A percentile compares a stretch with the other conserved stretches of the same genome.
phyloP scores from a whole-genome alignment of 2,329 filamentous ascomycete species.

The Neospermospora avenae region DNA sequence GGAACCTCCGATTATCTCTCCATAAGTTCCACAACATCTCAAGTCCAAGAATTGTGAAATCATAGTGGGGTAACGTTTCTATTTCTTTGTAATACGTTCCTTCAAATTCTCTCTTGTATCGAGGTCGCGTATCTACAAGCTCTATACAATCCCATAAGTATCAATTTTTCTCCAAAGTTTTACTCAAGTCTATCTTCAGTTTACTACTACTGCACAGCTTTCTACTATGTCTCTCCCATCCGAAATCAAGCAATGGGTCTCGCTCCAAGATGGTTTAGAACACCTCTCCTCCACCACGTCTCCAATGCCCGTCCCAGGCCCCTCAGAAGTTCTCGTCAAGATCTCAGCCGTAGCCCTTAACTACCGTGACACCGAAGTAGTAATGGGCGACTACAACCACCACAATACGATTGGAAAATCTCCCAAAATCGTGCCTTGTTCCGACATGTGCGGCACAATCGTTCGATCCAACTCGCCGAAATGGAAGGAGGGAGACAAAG shows the following conservation, averaged over 20 bases:
- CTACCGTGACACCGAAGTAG: constrained; percentile 28
- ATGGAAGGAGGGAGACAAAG: constrained; percentile 59
- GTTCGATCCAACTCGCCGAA: constrained; percentile 43
- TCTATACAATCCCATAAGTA: not conserved
- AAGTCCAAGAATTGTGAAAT: constrained; percentile 7
- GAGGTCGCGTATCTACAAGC: not conserved
- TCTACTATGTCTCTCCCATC: constrained; percentile 26
- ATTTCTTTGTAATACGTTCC: constrained; percentile 1
- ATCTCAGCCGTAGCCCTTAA: constrained; percentile 31
- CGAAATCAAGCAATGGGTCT: constrained; percentile 49
- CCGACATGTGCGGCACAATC: constrained; percentile 67
- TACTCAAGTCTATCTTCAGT: not conserved
- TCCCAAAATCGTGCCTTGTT: constrained; percentile 52
- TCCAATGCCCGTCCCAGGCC: constrained; percentile 45
- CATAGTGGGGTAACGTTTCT: constrained; percentile 5
- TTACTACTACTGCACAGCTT: not conserved
- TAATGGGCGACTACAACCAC: constrained; percentile 63
- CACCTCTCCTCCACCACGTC: constrained; percentile 45
- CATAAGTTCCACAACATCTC: not conserved
- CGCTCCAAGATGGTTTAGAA: constrained; percentile 52
- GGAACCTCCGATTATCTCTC: constrained; percentile 2
- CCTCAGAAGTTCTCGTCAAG: constrained; percentile 42
- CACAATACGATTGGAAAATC: constrained; percentile 49
- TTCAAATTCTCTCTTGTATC: not conserved
- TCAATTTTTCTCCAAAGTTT: not conserved